Evolutionary conservation across 352 stramenopile species (phyloP).

Genomic region (Phytopythium litorale): DNA sequence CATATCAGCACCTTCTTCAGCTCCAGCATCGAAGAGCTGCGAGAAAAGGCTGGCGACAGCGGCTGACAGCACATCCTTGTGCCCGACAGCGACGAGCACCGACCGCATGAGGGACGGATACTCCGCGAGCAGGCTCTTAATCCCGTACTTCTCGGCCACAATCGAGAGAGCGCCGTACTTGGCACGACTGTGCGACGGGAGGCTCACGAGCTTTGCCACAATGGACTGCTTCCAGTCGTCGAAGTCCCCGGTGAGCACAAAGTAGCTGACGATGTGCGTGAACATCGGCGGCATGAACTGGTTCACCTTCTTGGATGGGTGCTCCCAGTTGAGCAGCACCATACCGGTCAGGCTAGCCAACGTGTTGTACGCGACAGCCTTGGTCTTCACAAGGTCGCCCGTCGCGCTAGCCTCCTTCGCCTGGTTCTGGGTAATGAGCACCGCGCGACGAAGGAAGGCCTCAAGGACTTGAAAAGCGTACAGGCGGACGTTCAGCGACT

Average conservation of each 20-base stretch:
- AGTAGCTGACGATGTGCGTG: slow-evolving; percentile 63
- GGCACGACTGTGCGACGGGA: slow-evolving; percentile 55
- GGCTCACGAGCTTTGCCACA: slow-evolving; percentile 44
- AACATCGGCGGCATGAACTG: slow-evolving; percentile 87
- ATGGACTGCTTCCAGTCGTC: slow-evolving; percentile 44
- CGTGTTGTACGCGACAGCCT: slow-evolving; percentile 25
- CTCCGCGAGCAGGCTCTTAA: slow-evolving; percentile 34
- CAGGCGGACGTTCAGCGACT: slow-evolving; percentile 61
- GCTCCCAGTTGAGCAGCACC: slow-evolving; percentile 80
- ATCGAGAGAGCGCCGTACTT: slow-evolving; percentile 68
- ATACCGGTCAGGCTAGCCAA: slow-evolving; percentile 46
- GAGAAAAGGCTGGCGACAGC: slow-evolving; percentile 62
- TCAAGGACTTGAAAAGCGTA: slow-evolving; percentile 84
- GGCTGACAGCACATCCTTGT: slow-evolving; percentile 68
- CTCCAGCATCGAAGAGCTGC: slow-evolving; percentile 45
- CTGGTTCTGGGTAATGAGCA: slow-evolving; percentile 42
- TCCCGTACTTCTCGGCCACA: slow-evolving; percentile 43
- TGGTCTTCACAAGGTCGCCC: not conserved
- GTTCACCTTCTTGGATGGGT: slow-evolving; percentile 82
- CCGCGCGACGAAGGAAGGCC: slow-evolving; percentile 60
- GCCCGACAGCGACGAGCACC: slow-evolving; percentile 55
- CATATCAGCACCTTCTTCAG: slow-evolving; percentile 17
- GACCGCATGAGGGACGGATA: slow-evolving; percentile 49
- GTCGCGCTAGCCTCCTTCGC: slow-evolving; percentile 6
- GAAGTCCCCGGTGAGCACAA: slow-evolving; percentile 34